Evolutionary conservation across 2,329 filamentous ascomycete genomes (phyloP).

Genomic region (Talaromyces verruculosus): DNA sequence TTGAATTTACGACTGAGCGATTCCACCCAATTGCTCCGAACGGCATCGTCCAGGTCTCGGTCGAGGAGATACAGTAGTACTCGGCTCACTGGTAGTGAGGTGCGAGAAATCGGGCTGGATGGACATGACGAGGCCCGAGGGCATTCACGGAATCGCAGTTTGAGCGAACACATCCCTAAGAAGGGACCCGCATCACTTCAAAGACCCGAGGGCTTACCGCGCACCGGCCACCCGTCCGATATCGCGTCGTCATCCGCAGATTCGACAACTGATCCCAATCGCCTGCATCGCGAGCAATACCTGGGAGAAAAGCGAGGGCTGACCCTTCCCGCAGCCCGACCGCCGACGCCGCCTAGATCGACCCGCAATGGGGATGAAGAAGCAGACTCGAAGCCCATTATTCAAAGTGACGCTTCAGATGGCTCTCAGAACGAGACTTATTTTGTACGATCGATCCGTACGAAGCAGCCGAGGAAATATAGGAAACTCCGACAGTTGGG

Average conservation of each 20-base stretch:
- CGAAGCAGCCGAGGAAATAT: slow-evolving; percentile 73
- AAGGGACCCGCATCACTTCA: slow-evolving; percentile 63
- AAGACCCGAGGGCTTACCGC: slow-evolving; percentile 71
- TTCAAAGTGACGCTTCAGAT: slow-evolving; percentile 26
- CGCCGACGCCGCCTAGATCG: slow-evolving; percentile 79
- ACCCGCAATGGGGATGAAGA: slow-evolving; percentile 60
- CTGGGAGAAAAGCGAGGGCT: slow-evolving; percentile 77
- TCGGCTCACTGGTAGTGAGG: slow-evolving; percentile 31
- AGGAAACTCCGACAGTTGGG: slow-evolving; percentile 77
- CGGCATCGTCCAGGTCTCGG: slow-evolving; percentile 33
- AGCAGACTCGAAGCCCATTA: slow-evolving; percentile 44
- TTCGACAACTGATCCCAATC: slow-evolving; percentile 38
- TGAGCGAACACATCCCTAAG: slow-evolving; percentile 85
- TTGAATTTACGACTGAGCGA: slow-evolving; percentile 38
- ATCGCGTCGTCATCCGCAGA: slow-evolving; percentile 51
- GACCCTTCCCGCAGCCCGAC: slow-evolving; percentile 57
- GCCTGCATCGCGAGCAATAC: slow-evolving; percentile 73
- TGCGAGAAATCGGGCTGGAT: slow-evolving; percentile 27
- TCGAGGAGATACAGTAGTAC: slow-evolving; percentile 44
- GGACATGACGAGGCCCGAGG: slow-evolving; percentile 31
- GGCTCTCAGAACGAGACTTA: slow-evolving; percentile 60
- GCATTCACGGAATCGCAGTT: slow-evolving; percentile 74
- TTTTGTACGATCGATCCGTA: slow-evolving; percentile 64
- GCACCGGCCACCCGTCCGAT: slow-evolving; percentile 49
- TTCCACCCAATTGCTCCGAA: slow-evolving; percentile 35